Conservation (phyloP, 306 rosid genomes). For the Delonix regia region DNA sequence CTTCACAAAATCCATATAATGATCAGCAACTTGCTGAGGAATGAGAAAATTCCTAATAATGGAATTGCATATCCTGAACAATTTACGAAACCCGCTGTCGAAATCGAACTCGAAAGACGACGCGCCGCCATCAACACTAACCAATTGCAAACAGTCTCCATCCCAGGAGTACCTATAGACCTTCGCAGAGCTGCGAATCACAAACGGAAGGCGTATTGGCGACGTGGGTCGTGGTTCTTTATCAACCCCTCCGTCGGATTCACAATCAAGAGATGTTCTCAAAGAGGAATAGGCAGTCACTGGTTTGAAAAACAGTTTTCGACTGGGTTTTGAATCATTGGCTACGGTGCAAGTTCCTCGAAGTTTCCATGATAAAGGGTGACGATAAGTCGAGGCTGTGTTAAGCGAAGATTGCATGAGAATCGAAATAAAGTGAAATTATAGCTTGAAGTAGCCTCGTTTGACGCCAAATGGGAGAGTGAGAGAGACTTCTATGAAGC, state of each 20-base stretch:
- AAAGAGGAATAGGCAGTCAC: conserved; percentile 44
- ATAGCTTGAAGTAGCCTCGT: background rate
- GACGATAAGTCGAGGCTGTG: conserved; percentile 42
- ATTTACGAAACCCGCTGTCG: conserved; percentile 44
- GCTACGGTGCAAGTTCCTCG: conserved; percentile 23
- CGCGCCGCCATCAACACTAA: conserved; percentile 55
- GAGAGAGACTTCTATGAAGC: too few relatives aligned
- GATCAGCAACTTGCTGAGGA: conserved; percentile 63
- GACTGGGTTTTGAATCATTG: conserved; percentile 36
- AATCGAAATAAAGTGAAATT: conserved; percentile 4
- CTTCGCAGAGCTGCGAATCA: conserved; percentile 57
- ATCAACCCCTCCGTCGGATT: conserved; percentile 52
- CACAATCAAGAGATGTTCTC: conserved; percentile 54
- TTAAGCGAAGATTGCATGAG: conserved; percentile 69
- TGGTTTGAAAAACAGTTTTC: conserved; percentile 36
- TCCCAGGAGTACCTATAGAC: conserved; percentile 83
- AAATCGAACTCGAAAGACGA: conserved; percentile 37
- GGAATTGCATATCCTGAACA: conserved; percentile 41
- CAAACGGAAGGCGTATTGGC: conserved; percentile 62
- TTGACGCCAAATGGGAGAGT: conserved; percentile 42
- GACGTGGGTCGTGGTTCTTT: conserved; percentile 31
- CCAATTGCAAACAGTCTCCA: conserved; percentile 58
- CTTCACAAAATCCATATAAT: conserved; percentile 67
- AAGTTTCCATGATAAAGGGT: conserved; percentile 54
- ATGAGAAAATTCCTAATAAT: conserved; percentile 62